Conservation (phyloP, 1,139 yeast species). For the Hemisphaericaspora xylanilytica region DNA sequence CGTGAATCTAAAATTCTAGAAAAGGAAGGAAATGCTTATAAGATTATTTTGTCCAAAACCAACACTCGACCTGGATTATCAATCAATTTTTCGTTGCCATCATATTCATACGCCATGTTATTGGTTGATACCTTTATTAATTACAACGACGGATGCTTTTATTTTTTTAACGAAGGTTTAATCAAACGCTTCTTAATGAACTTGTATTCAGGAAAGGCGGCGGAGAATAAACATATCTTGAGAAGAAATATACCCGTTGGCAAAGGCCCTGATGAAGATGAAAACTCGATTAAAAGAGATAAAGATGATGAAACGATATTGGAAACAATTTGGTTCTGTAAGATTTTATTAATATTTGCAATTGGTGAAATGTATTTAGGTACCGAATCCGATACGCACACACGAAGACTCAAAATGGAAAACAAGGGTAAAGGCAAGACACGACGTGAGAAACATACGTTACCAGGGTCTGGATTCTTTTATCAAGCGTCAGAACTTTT, state of each 20-base stretch:
- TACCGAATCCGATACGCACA: conserved; percentile 52
- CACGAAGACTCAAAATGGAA: conserved; percentile 32
- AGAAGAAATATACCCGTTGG: conserved; percentile 36
- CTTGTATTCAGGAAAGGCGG: conserved; percentile 50
- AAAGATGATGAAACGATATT: conserved; percentile 57
- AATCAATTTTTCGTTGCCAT: conserved; percentile 68
- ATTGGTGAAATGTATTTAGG: conserved; percentile 85
- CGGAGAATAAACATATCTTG: conserved; percentile 40
- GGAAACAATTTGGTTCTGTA: conserved; percentile 81
- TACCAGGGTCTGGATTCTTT: conserved; percentile 77
- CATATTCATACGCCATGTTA: conserved; percentile 72
- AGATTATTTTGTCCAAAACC: conserved; percentile 64
- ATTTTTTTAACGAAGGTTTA: conserved; percentile 79
- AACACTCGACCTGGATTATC: conserved; percentile 66
- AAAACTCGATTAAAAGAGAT: conserved; percentile 42
- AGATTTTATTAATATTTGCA: conserved; percentile 70
- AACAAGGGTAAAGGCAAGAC: conserved; percentile 34
- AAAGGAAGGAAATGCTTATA: conserved; percentile 73
- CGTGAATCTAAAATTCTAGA: conserved; percentile 52
- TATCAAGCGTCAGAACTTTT: conserved; percentile 74
- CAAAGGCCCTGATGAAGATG: conserved; percentile 37
- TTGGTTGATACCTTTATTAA: conserved; percentile 74
- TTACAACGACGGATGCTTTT: conserved; percentile 82
- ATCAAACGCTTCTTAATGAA: conserved; percentile 64
- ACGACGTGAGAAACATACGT: conserved; percentile 30